Conservation (phyloP, 139 green algal species). For the Pleodorina starrii region DNA sequence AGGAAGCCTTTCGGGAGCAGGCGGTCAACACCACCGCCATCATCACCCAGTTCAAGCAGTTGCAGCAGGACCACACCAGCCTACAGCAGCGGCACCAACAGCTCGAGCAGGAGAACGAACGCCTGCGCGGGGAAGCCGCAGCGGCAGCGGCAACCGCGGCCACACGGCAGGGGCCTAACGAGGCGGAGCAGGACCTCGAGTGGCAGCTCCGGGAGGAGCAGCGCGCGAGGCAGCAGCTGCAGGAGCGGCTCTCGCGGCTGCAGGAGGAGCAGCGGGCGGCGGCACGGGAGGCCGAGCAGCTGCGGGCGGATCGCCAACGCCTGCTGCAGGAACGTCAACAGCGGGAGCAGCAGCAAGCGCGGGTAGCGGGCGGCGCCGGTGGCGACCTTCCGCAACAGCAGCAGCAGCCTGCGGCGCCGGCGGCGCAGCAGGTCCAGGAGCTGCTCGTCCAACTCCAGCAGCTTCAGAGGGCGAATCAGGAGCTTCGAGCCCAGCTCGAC, state of each 20-base stretch:
- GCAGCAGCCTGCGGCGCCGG: background rate
- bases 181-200: no score
- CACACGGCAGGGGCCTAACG: background rate
- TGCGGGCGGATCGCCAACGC: background rate
- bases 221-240: background rate
- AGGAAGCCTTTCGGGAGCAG: conserved; percentile 38
- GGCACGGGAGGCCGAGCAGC: background rate
- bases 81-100: conserved; percentile 10
- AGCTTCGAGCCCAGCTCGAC: conserved; percentile 26
- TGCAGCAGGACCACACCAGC: conserved; percentile 16
- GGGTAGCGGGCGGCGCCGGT: background rate
- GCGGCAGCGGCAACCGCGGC: background rate
- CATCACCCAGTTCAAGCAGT: conserved; percentile 4
- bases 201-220: background rate
- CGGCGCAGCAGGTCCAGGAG: background rate
- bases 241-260: background rate
- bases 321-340: background rate
- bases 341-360: background rate
- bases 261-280: background rate
- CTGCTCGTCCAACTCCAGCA: background rate
- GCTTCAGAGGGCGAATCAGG: background rate
- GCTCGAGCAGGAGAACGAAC: conserved; percentile 2
- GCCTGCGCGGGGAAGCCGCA: background rate
- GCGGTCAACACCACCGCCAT: conserved; percentile 25
- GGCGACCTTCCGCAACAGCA: no score